Evolutionary conservation across 2,329 filamentous ascomycete species (phyloP).

Genomic region (Zalaria sp.): DNA sequence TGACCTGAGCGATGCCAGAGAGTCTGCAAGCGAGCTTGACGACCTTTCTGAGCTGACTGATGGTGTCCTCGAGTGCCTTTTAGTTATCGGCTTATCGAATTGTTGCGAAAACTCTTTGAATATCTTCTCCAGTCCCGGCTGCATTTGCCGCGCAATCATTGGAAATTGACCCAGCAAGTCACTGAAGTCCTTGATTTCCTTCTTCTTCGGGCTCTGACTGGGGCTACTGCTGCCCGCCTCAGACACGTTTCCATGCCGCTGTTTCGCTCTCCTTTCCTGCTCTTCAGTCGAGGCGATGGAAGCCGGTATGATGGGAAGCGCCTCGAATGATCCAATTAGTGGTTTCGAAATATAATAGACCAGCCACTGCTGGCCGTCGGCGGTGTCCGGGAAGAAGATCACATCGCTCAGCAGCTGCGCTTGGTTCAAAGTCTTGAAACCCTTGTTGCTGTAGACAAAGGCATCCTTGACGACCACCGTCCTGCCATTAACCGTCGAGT

Average conservation of each 20-base stretch:
- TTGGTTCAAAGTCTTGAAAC: slow-evolving; percentile 84
- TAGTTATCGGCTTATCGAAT: slow-evolving; percentile 68
- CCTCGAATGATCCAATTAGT: slow-evolving; percentile 69
- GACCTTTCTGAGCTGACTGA: slow-evolving; percentile 21
- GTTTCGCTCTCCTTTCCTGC: slow-evolving; percentile 14
- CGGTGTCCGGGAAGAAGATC: slow-evolving; percentile 78
- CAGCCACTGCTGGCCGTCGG: slow-evolving; percentile 86
- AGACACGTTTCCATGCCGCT: slow-evolving; percentile 1
- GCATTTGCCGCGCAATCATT: slow-evolving; percentile 93
- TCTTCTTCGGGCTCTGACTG: slow-evolving; percentile 50
- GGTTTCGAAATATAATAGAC: slow-evolving; percentile 92
- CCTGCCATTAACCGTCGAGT: slow-evolving; percentile 80
- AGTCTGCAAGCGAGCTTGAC: slow-evolving; percentile 13
- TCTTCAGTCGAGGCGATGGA: slow-evolving; percentile 21
- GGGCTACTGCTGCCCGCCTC: slow-evolving; percentile 8
- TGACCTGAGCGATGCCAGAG: slow-evolving; percentile 18
- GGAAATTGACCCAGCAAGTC: slow-evolving; percentile 86
- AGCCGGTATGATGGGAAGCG: slow-evolving; percentile 57
- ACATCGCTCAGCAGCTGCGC: slow-evolving; percentile 72
- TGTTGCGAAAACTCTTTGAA: slow-evolving; percentile 81
- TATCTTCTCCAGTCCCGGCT: slow-evolving; percentile 73
- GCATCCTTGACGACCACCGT: slow-evolving; percentile 91
- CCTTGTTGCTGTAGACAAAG: slow-evolving; percentile 91
- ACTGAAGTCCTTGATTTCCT: slow-evolving; percentile 80
- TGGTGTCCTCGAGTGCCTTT: slow-evolving; percentile 18